Conservation (phyloP, 805 yeast genomes). For the Phaffomyces opuntiae region DNA sequence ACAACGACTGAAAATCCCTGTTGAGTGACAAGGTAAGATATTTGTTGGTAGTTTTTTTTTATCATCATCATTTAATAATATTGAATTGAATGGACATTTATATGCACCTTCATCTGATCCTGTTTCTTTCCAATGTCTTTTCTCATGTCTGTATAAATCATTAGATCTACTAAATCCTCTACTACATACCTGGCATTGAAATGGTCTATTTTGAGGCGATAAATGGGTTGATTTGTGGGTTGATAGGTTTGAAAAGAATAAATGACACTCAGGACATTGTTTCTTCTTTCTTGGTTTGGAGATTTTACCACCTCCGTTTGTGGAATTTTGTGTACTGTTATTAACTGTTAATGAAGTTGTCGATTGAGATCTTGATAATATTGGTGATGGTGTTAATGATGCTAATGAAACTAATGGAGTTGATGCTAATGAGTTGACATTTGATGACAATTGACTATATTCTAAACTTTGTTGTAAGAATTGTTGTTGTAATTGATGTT, state of each 20-base stretch:
- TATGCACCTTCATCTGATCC: constrained; percentile 62
- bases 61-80: constrained; percentile 4
- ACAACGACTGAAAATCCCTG: constrained; percentile 83
- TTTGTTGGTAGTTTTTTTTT: background rate
- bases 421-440: constrained; percentile 9
- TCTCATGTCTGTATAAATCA: constrained; percentile 78
- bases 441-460: background rate
- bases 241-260: constrained; percentile 69
- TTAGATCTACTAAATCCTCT: constrained; percentile 87
- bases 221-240: constrained; percentile 79
- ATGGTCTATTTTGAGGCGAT: constrained; percentile 68
- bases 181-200: constrained; percentile 66
- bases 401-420: constrained; percentile 13
- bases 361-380: background rate
- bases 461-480: background rate
- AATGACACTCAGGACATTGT: constrained; percentile 64
- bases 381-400: constrained; percentile 5
- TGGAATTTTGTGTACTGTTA: no score
- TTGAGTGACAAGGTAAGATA: constrained; percentile 52
- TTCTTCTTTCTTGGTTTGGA: constrained; percentile 52
- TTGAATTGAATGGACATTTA: constrained; percentile 66
- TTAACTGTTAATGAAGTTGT: background rate
- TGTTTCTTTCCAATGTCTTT: constrained; percentile 76
- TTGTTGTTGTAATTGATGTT: constrained; percentile 3
- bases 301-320: background rate